A percentile compares a stretch with the other conserved stretches of the same genome.
Evolutionary conservation across 1,139 yeast species (phyloP).

Genomic region (Pichia sp.): DNA sequence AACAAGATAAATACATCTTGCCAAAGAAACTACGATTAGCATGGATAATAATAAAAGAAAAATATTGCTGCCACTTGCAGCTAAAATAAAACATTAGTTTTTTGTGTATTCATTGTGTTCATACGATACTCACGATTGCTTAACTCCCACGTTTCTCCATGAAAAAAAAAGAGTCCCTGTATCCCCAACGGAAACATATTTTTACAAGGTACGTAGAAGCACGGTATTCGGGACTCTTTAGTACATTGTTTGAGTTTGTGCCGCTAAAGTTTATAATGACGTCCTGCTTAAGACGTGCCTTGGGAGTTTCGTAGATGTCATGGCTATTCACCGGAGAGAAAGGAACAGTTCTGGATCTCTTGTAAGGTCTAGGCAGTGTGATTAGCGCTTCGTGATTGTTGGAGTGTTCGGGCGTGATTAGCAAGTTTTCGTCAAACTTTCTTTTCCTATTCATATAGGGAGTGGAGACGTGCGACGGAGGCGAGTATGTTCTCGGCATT

Average conservation of each 20-base stretch:
- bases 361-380: slow-evolving; percentile 20
- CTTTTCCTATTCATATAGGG: slow-evolving; percentile 16
- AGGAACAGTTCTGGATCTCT: slow-evolving; percentile 29
- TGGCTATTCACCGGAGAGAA: slow-evolving; percentile 24
- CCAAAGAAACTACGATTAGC: no score
- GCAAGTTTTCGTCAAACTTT: slow-evolving; percentile 16
- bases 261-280: slow-evolving; percentile 1
- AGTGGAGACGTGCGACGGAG: slow-evolving; percentile 6
- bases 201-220: background rate
- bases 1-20: no score
- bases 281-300: slow-evolving; percentile 18
- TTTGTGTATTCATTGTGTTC: no score
- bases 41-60: no score
- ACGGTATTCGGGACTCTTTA: slow-evolving; percentile 1
- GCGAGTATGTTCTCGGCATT: slow-evolving; percentile 19
- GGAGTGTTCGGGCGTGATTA: slow-evolving; percentile 11
- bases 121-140: no score
- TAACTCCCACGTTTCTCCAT: no score
- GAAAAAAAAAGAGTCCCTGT: no score
- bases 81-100: no score
- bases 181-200: no score
- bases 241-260: background rate
- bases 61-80: no score
- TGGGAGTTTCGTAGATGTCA: slow-evolving; percentile 20
- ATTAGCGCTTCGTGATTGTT: slow-evolving; percentile 4